Percentiles rank a stretch among this genome's conserved stretches.
Conservation (phyloP, 1,284 basidiomycete genomes). For the Heterobasidion annosum region DNA sequence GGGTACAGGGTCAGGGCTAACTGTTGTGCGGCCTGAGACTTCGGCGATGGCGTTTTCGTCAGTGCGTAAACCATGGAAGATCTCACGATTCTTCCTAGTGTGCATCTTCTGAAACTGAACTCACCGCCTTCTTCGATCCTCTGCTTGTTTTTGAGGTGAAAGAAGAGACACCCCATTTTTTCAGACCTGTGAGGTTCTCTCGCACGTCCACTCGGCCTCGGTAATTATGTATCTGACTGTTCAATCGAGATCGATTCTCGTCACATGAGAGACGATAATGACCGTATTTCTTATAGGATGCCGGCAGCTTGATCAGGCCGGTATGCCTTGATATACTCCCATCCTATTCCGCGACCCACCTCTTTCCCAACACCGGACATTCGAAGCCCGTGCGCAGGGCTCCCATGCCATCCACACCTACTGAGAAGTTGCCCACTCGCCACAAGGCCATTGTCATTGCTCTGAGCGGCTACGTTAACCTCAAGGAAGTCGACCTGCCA, state of each 20-base stretch:
- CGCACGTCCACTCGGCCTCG: neutral
- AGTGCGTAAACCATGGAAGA: too few relatives aligned
- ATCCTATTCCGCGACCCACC: neutral
- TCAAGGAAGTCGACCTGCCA: neutral
- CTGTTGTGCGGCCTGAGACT: too few relatives aligned
- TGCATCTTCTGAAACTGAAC: neutral
- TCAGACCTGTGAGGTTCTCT: neutral
- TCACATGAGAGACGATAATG: too few relatives aligned
- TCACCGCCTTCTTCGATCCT: neutral
- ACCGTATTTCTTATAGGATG: neutral
- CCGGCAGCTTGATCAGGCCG: neutral
- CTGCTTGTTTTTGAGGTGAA: neutral
- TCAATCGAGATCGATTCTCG: neutral
- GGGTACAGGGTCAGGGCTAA: too few relatives aligned
- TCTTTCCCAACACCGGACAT: neutral
- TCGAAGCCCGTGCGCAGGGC: neutral
- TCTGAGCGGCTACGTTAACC: neutral
- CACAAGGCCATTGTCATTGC: slow-evolving; percentile 1
- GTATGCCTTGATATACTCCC: neutral
- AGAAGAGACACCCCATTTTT: neutral
- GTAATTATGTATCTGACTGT: neutral
- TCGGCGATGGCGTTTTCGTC: too few relatives aligned
- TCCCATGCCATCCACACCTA: neutral
- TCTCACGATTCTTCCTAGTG: too few relatives aligned
- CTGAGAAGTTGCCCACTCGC: neutral